These are phyloP conservation scores for Taiozyma onychis DNA, from an alignment of 1,139 yeast species.

Conservation along the genomic window DNA sequence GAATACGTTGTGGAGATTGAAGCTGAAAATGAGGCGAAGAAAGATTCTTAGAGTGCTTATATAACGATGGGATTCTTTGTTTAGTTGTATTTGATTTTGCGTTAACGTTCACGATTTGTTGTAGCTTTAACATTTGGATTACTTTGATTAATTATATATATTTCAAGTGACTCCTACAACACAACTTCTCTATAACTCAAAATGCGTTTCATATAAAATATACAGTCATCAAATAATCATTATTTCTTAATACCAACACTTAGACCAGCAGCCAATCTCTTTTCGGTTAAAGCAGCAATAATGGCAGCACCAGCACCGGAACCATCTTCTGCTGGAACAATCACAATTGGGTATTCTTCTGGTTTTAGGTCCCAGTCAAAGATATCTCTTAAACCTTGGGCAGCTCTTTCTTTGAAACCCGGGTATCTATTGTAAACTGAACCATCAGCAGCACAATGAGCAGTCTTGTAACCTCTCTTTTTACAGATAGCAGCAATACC, in stretches of 20 bases:
- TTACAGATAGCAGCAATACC: slow-evolving; percentile 94
- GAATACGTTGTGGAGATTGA: slow-evolving; percentile 79
- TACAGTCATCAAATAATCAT: background rate
- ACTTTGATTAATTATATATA: too few species aligned
- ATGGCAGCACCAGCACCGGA: slow-evolving; percentile 98
- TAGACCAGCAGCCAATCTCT: slow-evolving; percentile 63
- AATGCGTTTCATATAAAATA: background rate
- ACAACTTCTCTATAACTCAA: background rate
- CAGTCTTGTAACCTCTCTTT: slow-evolving; percentile 72
- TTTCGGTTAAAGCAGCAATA: slow-evolving; percentile 88
- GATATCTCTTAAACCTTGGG: slow-evolving; percentile 82
- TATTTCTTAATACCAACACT: slow-evolving; percentile 57
- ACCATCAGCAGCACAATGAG: slow-evolving; percentile 96
- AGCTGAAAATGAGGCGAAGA: slow-evolving; percentile 86
- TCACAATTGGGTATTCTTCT: slow-evolving; percentile 66
- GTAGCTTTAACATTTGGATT: background rate
- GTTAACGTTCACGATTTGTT: background rate
- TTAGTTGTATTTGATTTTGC: background rate
- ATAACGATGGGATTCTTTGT: background rate
- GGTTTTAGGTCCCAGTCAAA: slow-evolving; percentile 64
- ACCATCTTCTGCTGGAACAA: slow-evolving; percentile 95
- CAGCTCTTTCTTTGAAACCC: slow-evolving; percentile 83
- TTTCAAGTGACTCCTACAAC: background rate
- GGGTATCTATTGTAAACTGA: slow-evolving; percentile 94
- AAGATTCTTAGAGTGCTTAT: slow-evolving; percentile 35